Evolutionary conservation across 495 filamentous ascomycete species (phyloP), one percentile per base, ranked within the genome.

Genomic region (Aspergillus leporis): DNA sequence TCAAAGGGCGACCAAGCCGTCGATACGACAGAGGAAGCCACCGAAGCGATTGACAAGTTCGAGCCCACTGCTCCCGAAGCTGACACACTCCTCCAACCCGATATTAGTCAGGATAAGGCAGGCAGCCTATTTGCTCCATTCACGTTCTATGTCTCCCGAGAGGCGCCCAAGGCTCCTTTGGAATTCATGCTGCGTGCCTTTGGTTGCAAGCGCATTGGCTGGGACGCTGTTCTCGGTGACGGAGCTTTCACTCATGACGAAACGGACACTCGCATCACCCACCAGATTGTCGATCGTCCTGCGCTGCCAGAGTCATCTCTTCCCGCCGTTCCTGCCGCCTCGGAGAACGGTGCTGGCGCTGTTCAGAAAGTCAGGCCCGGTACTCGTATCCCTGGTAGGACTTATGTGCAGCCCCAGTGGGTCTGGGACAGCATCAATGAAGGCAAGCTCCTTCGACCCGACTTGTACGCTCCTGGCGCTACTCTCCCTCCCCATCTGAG

Each of bases 381-480:
- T 66, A 82, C 84, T 57, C 83, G 93, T 34, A 86, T 97, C 59
- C 92, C 93, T 8, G 93, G 92, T 23, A 80, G 94, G 49, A 92
- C 87, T 47, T 98, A 98, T 63, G 73, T 98, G 50, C 94, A 98
- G 75, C 94, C 94, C 21, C 94, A 98, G 69, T 98, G 96, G 92
- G 84, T 98, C 14, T 98, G 94, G 94, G 94, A 98, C 62, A 91
- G 89, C 67, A 76, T 97, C 63, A 98, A 98, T 72, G 86, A 90
- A 25, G 90, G 90, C 41, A 90, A 90, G 71, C 75, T 98, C 38
- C 87, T 97, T 61, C 81, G 89, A 38, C 87, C 93, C 13, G 91
- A 96, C 69, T 78, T 94, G 2, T 98, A 98, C 61, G 90, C 85
- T 3, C 93, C 95, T 4, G 95, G 94, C 19, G 89, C 92, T 14